These are phyloP conservation scores for Botrytis squamosa DNA, from an alignment of 2,329 filamentous ascomycete genomes.

Conservation along the genomic window DNA sequence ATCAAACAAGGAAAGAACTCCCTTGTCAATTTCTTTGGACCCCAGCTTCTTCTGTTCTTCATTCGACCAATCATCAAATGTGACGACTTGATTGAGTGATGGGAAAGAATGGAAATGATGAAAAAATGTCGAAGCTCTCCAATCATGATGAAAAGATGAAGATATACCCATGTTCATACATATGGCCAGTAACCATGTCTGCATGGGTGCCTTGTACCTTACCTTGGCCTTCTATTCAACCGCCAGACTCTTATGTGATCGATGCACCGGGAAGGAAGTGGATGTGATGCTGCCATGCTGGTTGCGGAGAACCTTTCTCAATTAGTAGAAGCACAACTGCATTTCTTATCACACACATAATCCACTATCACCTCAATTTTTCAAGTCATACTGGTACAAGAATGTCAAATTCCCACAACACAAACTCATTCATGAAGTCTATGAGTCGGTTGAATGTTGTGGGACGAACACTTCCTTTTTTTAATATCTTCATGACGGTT, in stretches of 20 bases:
- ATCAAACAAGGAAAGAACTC: not conserved
- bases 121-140: not conserved
- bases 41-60: not conserved
- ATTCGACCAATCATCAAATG: not conserved
- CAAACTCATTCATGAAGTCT: constrained; percentile 2
- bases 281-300: not conserved
- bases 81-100: not conserved
- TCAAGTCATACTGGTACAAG: constrained; percentile 3
- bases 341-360: constrained; percentile 16
- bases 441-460: not conserved
- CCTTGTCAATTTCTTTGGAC: not conserved
- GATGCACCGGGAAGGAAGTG: constrained; percentile 2
- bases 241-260: constrained; percentile 9
- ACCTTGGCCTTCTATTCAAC: constrained; percentile 3
- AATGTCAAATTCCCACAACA: constrained; percentile 11
- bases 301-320: constrained; percentile 15
- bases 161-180: constrained; percentile 1
- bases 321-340: constrained; percentile 7
- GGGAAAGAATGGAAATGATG: not conserved
- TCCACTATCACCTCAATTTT: not conserved
- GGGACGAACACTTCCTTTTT: not conserved
- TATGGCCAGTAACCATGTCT: not conserved
- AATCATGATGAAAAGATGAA: constrained; percentile 5
- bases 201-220: constrained; percentile 10
- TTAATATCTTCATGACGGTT: constrained; percentile 6